Percentiles rank a stretch among this genome's conserved stretches.
phyloP scores from a whole-genome alignment of 2,329 filamentous ascomycete genomes.

The Didymella segeticola region DNA sequence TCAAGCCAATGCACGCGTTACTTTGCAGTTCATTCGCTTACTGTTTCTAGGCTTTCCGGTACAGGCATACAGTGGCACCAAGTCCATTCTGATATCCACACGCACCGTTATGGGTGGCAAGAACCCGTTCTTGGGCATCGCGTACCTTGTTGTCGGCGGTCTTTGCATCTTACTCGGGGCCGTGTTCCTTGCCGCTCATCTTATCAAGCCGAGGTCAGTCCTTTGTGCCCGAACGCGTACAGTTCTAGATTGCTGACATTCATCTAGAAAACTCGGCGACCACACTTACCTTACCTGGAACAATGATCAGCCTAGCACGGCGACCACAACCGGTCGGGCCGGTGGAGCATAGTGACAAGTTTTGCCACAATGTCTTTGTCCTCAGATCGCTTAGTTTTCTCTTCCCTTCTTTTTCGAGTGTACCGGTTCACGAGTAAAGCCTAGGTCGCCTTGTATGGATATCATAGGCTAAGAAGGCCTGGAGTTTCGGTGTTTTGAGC shows the following conservation, averaged over 20 bases:
- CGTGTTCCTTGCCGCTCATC: conserved; percentile 87
- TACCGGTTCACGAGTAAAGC: conserved; percentile 24
- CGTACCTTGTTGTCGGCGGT: conserved; percentile 92
- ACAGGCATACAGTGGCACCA: conserved; percentile 79
- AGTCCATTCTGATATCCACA: conserved; percentile 88
- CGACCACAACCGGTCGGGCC: conserved; percentile 57
- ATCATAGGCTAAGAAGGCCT: conserved; percentile 30
- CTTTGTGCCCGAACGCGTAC: neutral
- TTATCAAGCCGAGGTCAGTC: conserved; percentile 84
- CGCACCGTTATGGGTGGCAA: conserved; percentile 91
- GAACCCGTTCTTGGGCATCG: conserved; percentile 95
- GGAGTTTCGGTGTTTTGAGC: conserved; percentile 41
- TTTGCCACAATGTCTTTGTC: conserved; percentile 21
- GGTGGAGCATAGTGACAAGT: conserved; percentile 41
- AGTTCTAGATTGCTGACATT: conserved; percentile 20
- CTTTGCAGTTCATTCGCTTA: conserved; percentile 26
- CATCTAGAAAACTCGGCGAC: conserved; percentile 86
- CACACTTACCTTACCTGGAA: conserved; percentile 99
- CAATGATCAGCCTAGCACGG: conserved; percentile 67
- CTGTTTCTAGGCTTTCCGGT: conserved; percentile 75
- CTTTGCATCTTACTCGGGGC: conserved; percentile 88
- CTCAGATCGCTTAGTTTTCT: conserved; percentile 19
- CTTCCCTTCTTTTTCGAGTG: conserved; percentile 18
- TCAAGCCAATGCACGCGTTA: conserved; percentile 27
- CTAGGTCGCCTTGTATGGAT: conserved; percentile 36